phyloP scores from a whole-genome alignment of 2,329 filamentous ascomycete species.

The Talaromyces sp. region DNA sequence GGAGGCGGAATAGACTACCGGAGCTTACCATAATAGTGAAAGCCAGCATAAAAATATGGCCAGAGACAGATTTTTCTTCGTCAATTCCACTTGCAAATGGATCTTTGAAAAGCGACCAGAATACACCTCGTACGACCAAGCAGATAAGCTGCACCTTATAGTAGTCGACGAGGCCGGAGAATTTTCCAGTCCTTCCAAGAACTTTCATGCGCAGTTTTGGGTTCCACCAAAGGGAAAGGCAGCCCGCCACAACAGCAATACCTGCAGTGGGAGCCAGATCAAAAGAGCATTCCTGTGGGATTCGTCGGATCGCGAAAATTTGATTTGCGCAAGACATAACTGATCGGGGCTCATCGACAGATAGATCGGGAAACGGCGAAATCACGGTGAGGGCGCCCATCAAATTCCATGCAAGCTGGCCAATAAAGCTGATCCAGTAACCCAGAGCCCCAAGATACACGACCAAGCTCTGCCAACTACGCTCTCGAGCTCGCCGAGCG shows the following conservation, averaged over 20 bases:
- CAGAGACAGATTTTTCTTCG: constrained; percentile 26
- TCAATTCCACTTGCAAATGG: constrained; percentile 38
- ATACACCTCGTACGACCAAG: constrained; percentile 47
- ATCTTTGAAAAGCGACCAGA: constrained; percentile 48
- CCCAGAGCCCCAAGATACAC: constrained; percentile 46
- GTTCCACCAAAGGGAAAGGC: constrained; percentile 54
- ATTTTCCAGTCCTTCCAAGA: constrained; percentile 43
- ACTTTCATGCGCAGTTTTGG: constrained; percentile 50
- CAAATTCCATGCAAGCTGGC: constrained; percentile 48
- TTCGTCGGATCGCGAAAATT: constrained; percentile 17
- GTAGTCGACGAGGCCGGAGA: constrained; percentile 48
- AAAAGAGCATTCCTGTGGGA: constrained; percentile 32
- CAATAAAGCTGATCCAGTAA: constrained; percentile 47
- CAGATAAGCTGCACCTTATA: constrained; percentile 51
- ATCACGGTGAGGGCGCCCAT: constrained; percentile 35
- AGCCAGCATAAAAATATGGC: constrained; percentile 44
- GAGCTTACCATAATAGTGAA: constrained; percentile 43
- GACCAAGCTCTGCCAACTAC: constrained; percentile 49
- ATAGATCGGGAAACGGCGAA: constrained; percentile 15
- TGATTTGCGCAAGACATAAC: constrained; percentile 26
- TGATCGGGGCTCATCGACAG: constrained; percentile 12
- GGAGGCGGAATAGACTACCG: background rate
- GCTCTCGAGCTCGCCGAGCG: constrained; percentile 35
- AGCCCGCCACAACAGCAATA: constrained; percentile 44
- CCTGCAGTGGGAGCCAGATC: constrained; percentile 40